Evolutionary conservation across 306 rosid genomes (phyloP), one percentile per base, ranked within the genome.

Genomic region (Vigna angularis): DNA sequence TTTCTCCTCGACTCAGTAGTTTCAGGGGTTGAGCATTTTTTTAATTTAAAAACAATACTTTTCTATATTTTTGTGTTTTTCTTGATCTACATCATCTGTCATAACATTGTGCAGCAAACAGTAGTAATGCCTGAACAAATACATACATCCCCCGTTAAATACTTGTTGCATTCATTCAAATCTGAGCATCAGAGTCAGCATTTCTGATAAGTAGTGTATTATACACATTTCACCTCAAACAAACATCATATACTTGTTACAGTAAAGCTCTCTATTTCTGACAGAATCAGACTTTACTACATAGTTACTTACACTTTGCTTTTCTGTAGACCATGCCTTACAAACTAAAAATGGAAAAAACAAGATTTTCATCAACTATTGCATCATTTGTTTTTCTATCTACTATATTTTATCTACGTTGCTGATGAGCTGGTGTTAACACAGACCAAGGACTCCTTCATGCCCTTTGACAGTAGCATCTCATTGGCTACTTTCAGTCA

Each of bases 401-500:
- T 61, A 32, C 44, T 68, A 59, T 57, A 48, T 38, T 26, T 51
- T 61, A 69, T 74, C 51, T 51, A 75, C 8, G 30, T 69, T 82
- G 44, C 47, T 69, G 28, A 66, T 45, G 75, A 42, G 10, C 65
- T 53, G 59, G 32, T 45, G 36, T 66, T 45, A 52, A 78, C 53
- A 17, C 22, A 78, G 40, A 1, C 30, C 38, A 7, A 59, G 40
- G 9, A 63, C 26, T 64, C 13, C 55, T 28, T 67, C 62, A 7
- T 76, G 66, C 56, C 32, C 68, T 55, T 32, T 32, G 56, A 32
- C 76, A 52, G 59, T 4, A 42, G 47, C 13, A 63, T 71, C 71
- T 77, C 30, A 50, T 12, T 34, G 75, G 22, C 38, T 18, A 52
- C 28, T 74, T 69, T 87, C 87, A 55, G 73, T 69, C 36, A 90